phyloP scores from a whole-genome alignment of 164 flowering plant species.

The Dillenia turbinata region DNA sequence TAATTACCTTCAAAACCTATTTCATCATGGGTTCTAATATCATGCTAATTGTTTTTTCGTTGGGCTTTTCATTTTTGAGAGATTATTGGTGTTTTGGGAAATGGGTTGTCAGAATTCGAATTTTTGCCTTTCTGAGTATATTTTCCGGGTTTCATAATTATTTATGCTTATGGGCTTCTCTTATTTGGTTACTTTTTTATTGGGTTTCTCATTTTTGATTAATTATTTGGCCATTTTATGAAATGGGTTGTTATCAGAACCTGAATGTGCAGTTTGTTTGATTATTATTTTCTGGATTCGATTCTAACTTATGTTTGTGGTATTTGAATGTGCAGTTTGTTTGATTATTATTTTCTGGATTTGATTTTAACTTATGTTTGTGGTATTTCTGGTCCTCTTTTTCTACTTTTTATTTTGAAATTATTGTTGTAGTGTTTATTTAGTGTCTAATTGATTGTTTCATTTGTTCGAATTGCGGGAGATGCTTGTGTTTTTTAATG shows the following conservation, averaged over 20 bases:
- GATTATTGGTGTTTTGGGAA: constrained; percentile 1
- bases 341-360: too few species aligned
- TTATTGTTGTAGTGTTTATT: neutral
- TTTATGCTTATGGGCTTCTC: too few species aligned
- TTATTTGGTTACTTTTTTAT: too few species aligned
- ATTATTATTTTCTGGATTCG: too few species aligned
- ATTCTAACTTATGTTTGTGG: too few species aligned
- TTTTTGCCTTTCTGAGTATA: neutral
- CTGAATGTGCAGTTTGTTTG: too few species aligned
- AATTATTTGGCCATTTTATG: too few species aligned
- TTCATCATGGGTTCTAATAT: neutral
- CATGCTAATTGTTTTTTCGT: neutral
- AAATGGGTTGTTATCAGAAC: too few species aligned
- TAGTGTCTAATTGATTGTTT: neutral
- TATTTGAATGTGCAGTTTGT: neutral
- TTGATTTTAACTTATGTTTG: too few species aligned
- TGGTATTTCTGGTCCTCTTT: neutral
- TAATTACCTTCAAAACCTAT: neutral
- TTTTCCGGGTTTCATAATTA: too few species aligned
- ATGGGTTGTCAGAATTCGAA: constrained; percentile 8
- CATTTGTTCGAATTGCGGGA: neutral
- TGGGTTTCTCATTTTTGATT: too few species aligned
- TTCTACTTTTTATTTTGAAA: neutral
- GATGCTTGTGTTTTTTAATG: too few species aligned
- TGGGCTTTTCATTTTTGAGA: neutral